Conservation (phyloP, 345 rosid species). For the Populus pruinosa region DNA sequence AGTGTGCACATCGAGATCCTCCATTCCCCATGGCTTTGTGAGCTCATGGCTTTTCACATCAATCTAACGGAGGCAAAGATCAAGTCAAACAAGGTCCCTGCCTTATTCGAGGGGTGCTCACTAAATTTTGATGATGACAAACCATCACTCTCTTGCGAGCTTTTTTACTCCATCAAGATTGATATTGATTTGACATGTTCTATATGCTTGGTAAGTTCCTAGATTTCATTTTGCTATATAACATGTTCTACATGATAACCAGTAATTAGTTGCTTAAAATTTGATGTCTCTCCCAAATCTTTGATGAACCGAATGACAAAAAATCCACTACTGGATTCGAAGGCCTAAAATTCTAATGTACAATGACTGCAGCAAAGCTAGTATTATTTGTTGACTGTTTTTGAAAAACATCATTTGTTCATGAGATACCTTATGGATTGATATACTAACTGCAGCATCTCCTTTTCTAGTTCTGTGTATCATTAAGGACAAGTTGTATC, state of each 20-base stretch:
- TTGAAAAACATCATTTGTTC: background rate
- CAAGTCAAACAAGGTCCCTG: conserved; percentile 38
- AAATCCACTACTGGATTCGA: background rate
- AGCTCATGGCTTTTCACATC: conserved; percentile 88
- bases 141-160: conserved; percentile 73
- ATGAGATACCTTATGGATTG: background rate
- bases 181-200: conserved; percentile 89
- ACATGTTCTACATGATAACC: background rate
- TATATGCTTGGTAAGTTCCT: conserved; percentile 79
- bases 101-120: conserved; percentile 64
- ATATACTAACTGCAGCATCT: background rate
- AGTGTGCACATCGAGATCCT: conserved; percentile 86
- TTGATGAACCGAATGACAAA: background rate
- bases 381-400: background rate
- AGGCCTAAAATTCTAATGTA: background rate
- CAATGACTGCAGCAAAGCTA: background rate
- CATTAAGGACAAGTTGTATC: background rate
- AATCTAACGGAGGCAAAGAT: conserved; percentile 60
- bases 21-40: conserved; percentile 92
- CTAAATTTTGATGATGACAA: conserved; percentile 56
- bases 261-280: background rate
- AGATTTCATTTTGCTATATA: background rate
- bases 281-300: background rate
- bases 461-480: background rate
- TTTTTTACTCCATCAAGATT: conserved; percentile 72